A percentile compares a stretch with the other conserved stretches of the same genome.
Conservation (phyloP, 2,329 filamentous ascomycete genomes). For the Stemphylium lycopersici region DNA sequence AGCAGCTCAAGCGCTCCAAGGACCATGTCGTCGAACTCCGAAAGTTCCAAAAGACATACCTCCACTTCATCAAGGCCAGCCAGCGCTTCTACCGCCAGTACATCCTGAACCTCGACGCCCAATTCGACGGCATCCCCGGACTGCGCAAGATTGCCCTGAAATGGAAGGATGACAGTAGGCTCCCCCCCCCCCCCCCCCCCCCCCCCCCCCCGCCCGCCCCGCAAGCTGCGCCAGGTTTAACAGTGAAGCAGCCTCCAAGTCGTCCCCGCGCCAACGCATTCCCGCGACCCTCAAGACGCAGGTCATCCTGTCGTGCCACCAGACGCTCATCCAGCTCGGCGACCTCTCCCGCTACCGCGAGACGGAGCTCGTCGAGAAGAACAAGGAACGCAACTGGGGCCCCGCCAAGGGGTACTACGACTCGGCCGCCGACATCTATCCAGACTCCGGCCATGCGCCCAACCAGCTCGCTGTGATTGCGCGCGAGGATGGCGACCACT, state of each 20-base stretch:
- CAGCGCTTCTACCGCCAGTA: constrained; percentile 89
- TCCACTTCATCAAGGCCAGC: constrained; percentile 83
- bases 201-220: no score
- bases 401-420: constrained; percentile 83
- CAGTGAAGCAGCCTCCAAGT: constrained; percentile 45
- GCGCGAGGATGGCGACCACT: constrained; percentile 76
- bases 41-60: constrained; percentile 81
- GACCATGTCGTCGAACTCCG: constrained; percentile 68
- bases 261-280: constrained; percentile 37
- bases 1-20: constrained; percentile 56
- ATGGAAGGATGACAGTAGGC: constrained; percentile 47
- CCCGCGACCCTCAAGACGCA: constrained; percentile 61
- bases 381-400: constrained; percentile 76
- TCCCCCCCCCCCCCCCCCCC: no score
- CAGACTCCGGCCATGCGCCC: constrained; percentile 79
- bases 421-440: constrained; percentile 78
- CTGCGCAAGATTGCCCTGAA: constrained; percentile 61
- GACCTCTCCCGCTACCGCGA: constrained; percentile 88
- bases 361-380: constrained; percentile 69
- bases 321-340: constrained; percentile 82
- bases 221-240: constrained; percentile 35
- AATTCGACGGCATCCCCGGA: constrained; percentile 63
- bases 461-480: constrained; percentile 91
- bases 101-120: constrained; percentile 74
- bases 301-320: constrained; percentile 77